Evolutionary conservation across 2,329 filamentous ascomycete species (phyloP).

Genomic region (Fusarium sp.): DNA sequence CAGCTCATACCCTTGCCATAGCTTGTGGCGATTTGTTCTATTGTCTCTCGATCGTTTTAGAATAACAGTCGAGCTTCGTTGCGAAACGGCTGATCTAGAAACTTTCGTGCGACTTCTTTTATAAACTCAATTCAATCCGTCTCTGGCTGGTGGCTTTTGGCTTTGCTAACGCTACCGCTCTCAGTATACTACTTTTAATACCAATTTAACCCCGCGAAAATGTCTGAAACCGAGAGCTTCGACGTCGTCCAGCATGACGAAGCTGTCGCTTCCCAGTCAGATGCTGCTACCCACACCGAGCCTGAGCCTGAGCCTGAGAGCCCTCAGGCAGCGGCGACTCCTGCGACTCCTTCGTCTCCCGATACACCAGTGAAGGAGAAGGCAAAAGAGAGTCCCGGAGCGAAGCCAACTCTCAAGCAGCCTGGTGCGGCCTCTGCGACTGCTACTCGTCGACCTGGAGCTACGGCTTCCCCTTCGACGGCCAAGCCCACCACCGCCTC

Average conservation of each 20-base stretch:
- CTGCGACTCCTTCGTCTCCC: constrained; percentile 48
- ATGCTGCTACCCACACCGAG: constrained; percentile 38
- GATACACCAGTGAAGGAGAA: constrained; percentile 52
- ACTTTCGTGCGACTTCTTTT: constrained; percentile 12
- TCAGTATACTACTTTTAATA: constrained; percentile 31
- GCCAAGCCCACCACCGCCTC: constrained; percentile 49
- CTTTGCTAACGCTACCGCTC: constrained; percentile 8
- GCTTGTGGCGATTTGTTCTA: constrained; percentile 4
- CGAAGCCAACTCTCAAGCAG: constrained; percentile 52
- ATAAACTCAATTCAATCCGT: constrained; percentile 5
- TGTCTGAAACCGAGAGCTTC: constrained; percentile 61
- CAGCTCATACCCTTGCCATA: constrained; percentile 20
- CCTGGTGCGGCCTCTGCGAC: constrained; percentile 48
- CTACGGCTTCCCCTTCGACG: constrained; percentile 26
- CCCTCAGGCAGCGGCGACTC: constrained; percentile 43
- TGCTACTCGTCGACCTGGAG: constrained; percentile 33
- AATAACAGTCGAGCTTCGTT: constrained; percentile 25
- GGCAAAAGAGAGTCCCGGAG: constrained; percentile 44
- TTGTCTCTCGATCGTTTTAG: constrained; percentile 12
- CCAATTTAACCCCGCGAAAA: constrained; percentile 42
- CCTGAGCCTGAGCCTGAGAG: constrained; percentile 43
- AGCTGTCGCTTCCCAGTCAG: constrained; percentile 49
- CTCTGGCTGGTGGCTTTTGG: not conserved
- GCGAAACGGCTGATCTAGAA: constrained; percentile 3
- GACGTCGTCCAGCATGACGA: constrained; percentile 59